Conservation (phyloP, 2,329 filamentous ascomycete species). For the Epichloe glyceriae region DNA sequence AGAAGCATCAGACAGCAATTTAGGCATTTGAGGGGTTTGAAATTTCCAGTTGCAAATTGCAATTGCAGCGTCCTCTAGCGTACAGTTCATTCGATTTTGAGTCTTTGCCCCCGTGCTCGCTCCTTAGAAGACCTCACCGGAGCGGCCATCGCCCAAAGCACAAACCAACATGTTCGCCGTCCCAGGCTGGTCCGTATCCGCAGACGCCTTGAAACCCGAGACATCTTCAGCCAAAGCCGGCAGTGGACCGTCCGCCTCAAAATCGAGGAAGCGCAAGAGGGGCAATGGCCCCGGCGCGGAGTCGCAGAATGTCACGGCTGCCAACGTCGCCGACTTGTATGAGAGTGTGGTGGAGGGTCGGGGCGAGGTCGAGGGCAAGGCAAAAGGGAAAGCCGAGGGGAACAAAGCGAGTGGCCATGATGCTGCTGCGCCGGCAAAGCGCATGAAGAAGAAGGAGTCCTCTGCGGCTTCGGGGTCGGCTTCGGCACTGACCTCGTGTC, state of each 20-base stretch:
- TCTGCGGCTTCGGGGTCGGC: background rate
- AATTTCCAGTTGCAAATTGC: background rate
- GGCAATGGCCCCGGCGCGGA: slow-evolving; percentile 9
- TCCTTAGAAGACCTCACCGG: background rate
- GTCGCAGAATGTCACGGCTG: slow-evolving; percentile 41
- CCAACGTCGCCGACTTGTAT: slow-evolving; percentile 68
- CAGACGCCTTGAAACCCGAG: slow-evolving; percentile 59
- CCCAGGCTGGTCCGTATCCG: slow-evolving; percentile 77
- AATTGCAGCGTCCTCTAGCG: background rate
- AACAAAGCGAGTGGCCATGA: background rate
- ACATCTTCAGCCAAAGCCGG: slow-evolving; percentile 21
- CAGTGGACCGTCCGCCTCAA: slow-evolving; percentile 25
- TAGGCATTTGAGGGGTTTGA: background rate
- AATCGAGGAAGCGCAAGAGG: slow-evolving; percentile 47
- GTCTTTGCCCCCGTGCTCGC: background rate
- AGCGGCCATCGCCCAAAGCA: background rate
- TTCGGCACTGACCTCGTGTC: background rate
- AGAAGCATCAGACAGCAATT: background rate
- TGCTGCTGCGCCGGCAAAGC: slow-evolving; percentile 1
- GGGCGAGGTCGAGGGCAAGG: slow-evolving; percentile 19
- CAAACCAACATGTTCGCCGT: slow-evolving; percentile 67
- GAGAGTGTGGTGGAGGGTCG: slow-evolving; percentile 64
- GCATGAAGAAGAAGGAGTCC: slow-evolving; percentile 1
- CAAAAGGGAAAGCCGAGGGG: slow-evolving; percentile 16
- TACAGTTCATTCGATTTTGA: background rate